Base-by-base conservation (phyloP, 2,329 filamentous ascomycete species). In the Phoma sp. region DNA sequence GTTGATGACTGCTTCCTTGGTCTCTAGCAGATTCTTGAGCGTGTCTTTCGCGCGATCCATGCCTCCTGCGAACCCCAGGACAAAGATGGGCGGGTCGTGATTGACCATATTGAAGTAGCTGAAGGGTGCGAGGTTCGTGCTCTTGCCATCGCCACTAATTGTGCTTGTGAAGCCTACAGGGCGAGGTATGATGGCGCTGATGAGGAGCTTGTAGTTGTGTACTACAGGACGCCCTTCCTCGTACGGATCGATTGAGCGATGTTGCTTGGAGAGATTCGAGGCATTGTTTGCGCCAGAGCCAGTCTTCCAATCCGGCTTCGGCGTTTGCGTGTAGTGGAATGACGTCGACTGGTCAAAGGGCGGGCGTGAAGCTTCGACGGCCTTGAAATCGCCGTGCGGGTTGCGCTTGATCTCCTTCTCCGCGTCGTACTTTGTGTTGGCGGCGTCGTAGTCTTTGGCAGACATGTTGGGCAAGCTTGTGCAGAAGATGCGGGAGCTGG, bases 201-300 rank as follows among this genome's bases (percentile, higher is more conserved):
- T 96, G 57, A 97, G 80, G 11, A 97, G 84, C 77, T 96, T 96
- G 83, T 98, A 97, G 82, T 97, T 97, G 77, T 84, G 86, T 1
- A 80, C 77, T 0, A 85, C 77, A 0, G 86, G 82, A 0, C 93
- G 84, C 29, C 87, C 89, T 25, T 86, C 78, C 51, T 82, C 88
- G 72, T 93, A 86, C 0, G 93, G 93, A 74, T 96, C 88, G 65
- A 97, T 96, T 68, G 87, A 79, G 60, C 93, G 75, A 77, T 96
- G 90, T 1, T 78, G 72, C 55, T 85, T 83, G 49, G 78, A 70
- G 58, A 83, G 66, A 51, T 76, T 77, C 10, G 81, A 80, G 14
- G 74, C 70, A 58, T 78, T 72, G 77, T 91, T 92, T 56, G 85
- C 81, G 61, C 89, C 89, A 43, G 79, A 71, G 50, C 89, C 89